Evolutionary conservation across 2,329 filamentous ascomycete genomes (phyloP), one percentile per base, ranked within the genome.

Genomic region (Paracoccidioides brasiliensis): DNA sequence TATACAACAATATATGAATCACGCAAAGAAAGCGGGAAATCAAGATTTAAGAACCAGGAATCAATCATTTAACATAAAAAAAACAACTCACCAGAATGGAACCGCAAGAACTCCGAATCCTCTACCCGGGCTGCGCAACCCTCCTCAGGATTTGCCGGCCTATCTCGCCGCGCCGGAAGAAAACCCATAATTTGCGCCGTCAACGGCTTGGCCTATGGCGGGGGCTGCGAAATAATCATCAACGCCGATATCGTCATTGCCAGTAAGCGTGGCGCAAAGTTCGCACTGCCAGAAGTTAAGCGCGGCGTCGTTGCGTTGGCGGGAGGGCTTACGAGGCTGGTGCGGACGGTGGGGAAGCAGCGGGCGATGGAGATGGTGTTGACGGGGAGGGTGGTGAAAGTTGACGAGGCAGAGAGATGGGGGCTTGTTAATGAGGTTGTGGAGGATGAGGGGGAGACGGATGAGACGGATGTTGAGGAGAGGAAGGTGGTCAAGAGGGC

Each of bases 181-280:
- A 91, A 91, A 64, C 87, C 87, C 3, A 75, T 91, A 44, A 77
- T 91, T 22, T 84, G 82, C 3, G 87, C 87, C 0, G 83, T 90
- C 28, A 88, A 89, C 64, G 87, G 87, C 0, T 72, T 87, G 12
- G 86, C 84, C 56, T 77, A 87, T 42, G 87, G 87, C 44, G 87
- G 87, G 44, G 87, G 86, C 1, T 82, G 85, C 70, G 87, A 91
- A 72, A 88, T 90, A 72, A 78, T 81, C 15, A 73, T 86, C 56
- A 88, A 89, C 69, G 78, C 78, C 55, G 87, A 91, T 70, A 69
- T 90, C 55, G 78, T 88, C 2, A 68, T 90, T 37, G 85, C 86
- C 4, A 64, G 63, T 1, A 63, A 70, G 9, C 57, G 58, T 22
- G 62, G 64, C 10, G 83, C 85, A 0, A 73, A 71, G 28, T 89